phyloP scores from a whole-genome alignment of 1,284 basidiomycete species.

The Cutaneotrichosporon sp. region DNA sequence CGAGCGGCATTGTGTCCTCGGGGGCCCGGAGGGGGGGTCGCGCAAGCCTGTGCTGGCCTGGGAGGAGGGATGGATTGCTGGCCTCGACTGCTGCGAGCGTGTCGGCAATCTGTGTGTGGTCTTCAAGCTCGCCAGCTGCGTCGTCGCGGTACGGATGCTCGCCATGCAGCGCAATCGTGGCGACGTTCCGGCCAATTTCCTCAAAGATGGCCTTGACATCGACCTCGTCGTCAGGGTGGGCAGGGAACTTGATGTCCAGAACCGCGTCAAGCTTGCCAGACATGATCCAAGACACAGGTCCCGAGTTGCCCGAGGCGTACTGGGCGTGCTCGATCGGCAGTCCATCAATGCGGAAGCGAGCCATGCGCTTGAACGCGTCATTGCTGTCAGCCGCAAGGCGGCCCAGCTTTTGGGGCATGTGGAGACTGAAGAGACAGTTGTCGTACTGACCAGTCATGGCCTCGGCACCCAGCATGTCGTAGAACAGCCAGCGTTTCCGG shows the following conservation, averaged over 20 bases:
- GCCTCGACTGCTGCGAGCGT: slow-evolving; percentile 49
- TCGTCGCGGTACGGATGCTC: slow-evolving; percentile 40
- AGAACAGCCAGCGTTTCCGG: slow-evolving; percentile 92
- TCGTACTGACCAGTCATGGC: slow-evolving; percentile 96
- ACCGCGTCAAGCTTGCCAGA: slow-evolving; percentile 96
- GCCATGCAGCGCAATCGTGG: slow-evolving; percentile 46
- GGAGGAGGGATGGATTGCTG: slow-evolving; percentile 57
- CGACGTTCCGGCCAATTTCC: slow-evolving; percentile 83
- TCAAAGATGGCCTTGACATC: slow-evolving; percentile 83
- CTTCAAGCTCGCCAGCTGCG: slow-evolving; percentile 11
- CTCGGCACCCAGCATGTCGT: slow-evolving; percentile 85
- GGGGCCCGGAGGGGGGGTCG: slow-evolving; percentile 81
- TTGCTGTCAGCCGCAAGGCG: slow-evolving; percentile 64
- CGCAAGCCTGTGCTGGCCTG: slow-evolving; percentile 79
- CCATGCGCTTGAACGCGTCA: slow-evolving; percentile 80
- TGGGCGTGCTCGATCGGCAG: slow-evolving; percentile 96
- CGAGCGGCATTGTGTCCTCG: slow-evolving; percentile 23
- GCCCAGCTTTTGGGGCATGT: slow-evolving; percentile 93
- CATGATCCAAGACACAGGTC: slow-evolving; percentile 94
- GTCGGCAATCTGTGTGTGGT: slow-evolving; percentile 50
- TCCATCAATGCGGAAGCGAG: slow-evolving; percentile 92
- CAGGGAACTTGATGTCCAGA: slow-evolving; percentile 94
- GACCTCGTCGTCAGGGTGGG: slow-evolving; percentile 63
- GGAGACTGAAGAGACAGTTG: slow-evolving; percentile 93
- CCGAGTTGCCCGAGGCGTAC: slow-evolving; percentile 67